Conservation (phyloP, 495 filamentous ascomycete genomes). For the Halenospora varia region DNA sequence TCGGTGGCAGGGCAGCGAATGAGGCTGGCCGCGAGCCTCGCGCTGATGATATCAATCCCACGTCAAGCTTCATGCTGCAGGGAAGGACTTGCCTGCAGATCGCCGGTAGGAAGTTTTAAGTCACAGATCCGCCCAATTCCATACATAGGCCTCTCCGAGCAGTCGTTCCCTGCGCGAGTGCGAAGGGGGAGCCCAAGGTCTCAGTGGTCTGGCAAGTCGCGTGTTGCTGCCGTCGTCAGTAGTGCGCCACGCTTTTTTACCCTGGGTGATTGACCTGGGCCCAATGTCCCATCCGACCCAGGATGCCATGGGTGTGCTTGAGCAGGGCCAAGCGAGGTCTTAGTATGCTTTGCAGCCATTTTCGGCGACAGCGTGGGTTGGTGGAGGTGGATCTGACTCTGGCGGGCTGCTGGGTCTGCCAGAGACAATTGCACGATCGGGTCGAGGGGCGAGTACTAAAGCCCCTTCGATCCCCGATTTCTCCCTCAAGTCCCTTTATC, state of each 20-base stretch:
- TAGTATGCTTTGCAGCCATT: not conserved
- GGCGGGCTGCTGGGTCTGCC: not conserved
- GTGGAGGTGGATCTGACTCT: not conserved
- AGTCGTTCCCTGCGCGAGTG: too few relatives aligned
- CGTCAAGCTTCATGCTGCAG: not conserved
- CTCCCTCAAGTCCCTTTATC: not conserved
- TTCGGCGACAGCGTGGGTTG: not conserved
- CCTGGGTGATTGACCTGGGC: not conserved
- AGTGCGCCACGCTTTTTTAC: slow-evolving; percentile 1
- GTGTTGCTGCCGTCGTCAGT: slow-evolving; percentile 5
- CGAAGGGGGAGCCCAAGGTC: not conserved
- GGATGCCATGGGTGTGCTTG: slow-evolving; percentile 1
- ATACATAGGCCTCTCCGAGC: not conserved
- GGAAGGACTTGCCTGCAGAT: not conserved
- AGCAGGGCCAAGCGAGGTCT: not conserved
- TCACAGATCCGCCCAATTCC: not conserved
- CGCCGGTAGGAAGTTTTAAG: slow-evolving; percentile 1
- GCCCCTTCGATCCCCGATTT: not conserved
- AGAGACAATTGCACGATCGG: not conserved
- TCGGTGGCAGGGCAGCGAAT: not conserved
- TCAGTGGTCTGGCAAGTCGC: slow-evolving; percentile 3
- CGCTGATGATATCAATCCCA: slow-evolving; percentile 4
- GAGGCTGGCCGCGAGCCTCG: not conserved
- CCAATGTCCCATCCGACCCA: not conserved
- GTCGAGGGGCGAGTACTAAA: slow-evolving; percentile 1